Evolutionary conservation across 2,329 filamentous ascomycete species (phyloP).

Genomic region (Aspergillus latus): DNA sequence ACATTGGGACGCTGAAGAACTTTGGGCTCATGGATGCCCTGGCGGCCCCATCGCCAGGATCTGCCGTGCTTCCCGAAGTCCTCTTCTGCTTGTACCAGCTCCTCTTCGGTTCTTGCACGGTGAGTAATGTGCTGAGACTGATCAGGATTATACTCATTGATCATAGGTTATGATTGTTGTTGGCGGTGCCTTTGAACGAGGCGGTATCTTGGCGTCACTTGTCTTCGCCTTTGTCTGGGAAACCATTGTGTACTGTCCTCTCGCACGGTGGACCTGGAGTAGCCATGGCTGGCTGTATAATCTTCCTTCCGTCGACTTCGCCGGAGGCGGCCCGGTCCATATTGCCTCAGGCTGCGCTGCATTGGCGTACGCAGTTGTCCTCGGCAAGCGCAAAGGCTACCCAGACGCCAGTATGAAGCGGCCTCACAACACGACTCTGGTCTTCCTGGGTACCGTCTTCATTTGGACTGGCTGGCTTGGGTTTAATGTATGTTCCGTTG

Average conservation of each 20-base stretch:
- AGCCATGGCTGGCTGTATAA: slow-evolving; percentile 68
- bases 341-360: slow-evolving; percentile 71
- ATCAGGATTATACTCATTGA: slow-evolving; percentile 21
- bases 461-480: slow-evolving; percentile 56
- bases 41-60: slow-evolving; percentile 61
- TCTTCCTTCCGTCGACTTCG: slow-evolving; percentile 70
- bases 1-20: slow-evolving; percentile 64
- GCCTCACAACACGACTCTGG: slow-evolving; percentile 72
- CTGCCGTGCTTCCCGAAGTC: slow-evolving; percentile 60
- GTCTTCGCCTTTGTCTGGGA: slow-evolving; percentile 72
- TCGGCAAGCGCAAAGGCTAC: slow-evolving; percentile 66
- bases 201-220: slow-evolving; percentile 63
- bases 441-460: slow-evolving; percentile 65
- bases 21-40: slow-evolving; percentile 63
- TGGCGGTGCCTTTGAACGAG: slow-evolving; percentile 63
- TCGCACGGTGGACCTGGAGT: slow-evolving; percentile 80
- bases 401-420: slow-evolving; percentile 50
- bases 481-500: slow-evolving; percentile 47
- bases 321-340: slow-evolving; percentile 73
- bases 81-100: slow-evolving; percentile 67
- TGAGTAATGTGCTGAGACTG: slow-evolving; percentile 17
- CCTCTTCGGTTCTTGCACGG: slow-evolving; percentile 56
- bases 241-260: slow-evolving; percentile 69
- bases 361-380: slow-evolving; percentile 70
- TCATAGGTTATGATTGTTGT: slow-evolving; percentile 63